Evolutionary conservation across 2,329 filamentous ascomycete genomes (phyloP), one percentile per base, ranked within the genome.

Genomic region (Phialophora chinensis): DNA sequence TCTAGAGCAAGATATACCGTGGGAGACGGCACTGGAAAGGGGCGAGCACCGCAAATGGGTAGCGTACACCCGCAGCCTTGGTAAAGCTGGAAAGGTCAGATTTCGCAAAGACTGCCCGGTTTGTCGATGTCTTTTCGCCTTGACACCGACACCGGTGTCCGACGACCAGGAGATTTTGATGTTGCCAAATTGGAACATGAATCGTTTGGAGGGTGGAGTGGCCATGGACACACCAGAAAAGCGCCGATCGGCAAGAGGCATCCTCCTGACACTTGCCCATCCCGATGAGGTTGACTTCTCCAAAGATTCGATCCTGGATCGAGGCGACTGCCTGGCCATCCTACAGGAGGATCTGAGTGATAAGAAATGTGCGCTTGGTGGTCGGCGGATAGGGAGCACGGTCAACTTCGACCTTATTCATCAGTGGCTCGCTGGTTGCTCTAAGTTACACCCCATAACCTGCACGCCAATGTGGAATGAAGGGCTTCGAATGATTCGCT

Each of bases 191-290:
- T 49, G 44, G 44, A 49, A 49, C 20, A n/a, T 49, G 17, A 49
- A n/a, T 49, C 44, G 44, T 20, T 23, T 49, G 44, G 44, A 49
- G 20, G 44, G 44, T n/a, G 44, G 44, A 20, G 44, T 49, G 20
- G 44, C 44, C 44, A n/a, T 49, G 44, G 11, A 49, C 10, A 49
- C 44, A 49, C 44, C 44, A 49, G 44, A 49, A 17, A 49, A 49
- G 20, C 44, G 44, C 20, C 44, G 44, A 8, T 49, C 44, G 44
- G 44, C 44, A n/a, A 49, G 10, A 49, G 44, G 44, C 17, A 49
- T 49, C 44, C 44, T 49, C 44, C n/a, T 49, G 44, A 49, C 44
- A n/a, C 44, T 49, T 7, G 44, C 44, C 44, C 20, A 6, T 7
- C 20, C 44, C 17, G 17, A 20, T 49, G 44, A 23, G 2, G 14